Evolutionary conservation across 148 eudicot species (phyloP), one percentile per base, ranked within the genome.

Genomic region (Tetragonia tetragonoides): DNA sequence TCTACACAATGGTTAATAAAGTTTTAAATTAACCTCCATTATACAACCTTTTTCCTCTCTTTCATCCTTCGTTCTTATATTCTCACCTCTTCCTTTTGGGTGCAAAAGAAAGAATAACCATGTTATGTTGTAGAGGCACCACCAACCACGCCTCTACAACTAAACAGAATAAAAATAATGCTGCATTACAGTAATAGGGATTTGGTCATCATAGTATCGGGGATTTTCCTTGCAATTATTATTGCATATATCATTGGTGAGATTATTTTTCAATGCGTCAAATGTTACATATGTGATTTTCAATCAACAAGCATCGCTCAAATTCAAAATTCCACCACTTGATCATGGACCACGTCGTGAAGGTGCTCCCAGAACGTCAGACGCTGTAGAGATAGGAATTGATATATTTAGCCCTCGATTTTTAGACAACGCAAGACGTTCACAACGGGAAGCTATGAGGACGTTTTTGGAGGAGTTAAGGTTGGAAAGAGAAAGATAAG

Each of bases 341-440:
- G 17, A 54, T 11, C 20, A 54, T 54, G 4, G 20, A 3, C 44
- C 66, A 39, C 59, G 17, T 1, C 74, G 47, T 24, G 12, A 14
- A 53, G 59, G 46, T 1, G 18, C 38, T 10, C 1, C 40, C 20
- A 75, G 70, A 37, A 65, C 16, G 3, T 10, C 56, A 7, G 21
- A 46, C 12, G 41, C 46, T 12, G 44, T 63, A 49, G 76, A 65
- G 79, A 24, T 38, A 21, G 64, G 24, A 37, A 49, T 62, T 8
- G 76, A 78, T 40, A 71, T 78, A 15, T 70, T 78, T 62, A 78
- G 80, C 49, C 80, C 80, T 4, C 23, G 80, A 6, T 78, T 78
- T 53, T 12, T 78, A 37, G 69, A 78, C 15, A 70, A 41, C 61
- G 80, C 80, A 18, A 70, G 80, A 8, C 69, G 47, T 0, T 70